These are phyloP conservation scores for Solanum pinnatisectum DNA, from an alignment of 257 asterid species.

Conservation along the genomic window DNA sequence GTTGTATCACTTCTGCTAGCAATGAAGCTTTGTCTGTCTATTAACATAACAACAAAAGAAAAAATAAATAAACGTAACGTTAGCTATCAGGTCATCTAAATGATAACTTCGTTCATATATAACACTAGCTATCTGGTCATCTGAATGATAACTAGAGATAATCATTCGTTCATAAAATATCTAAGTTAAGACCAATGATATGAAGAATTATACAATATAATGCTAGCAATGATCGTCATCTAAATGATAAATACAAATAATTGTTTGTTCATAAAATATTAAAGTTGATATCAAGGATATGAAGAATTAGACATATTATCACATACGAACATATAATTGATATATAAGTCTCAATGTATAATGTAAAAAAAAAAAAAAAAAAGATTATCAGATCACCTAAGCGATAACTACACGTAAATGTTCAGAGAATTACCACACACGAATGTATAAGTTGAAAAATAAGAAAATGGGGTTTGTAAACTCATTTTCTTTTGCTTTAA, in stretches of 20 bases:
- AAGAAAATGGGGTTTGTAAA: not conserved
- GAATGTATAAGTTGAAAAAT: too few species aligned
- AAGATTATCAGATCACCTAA: not conserved
- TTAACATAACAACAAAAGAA: not conserved
- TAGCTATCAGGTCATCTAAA: not conserved
- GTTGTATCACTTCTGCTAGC: slow-evolving; percentile 86
- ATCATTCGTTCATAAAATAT: not conserved
- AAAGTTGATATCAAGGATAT: not conserved
- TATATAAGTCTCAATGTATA: too few species aligned
- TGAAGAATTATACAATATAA: not conserved
- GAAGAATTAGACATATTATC: too few species aligned
- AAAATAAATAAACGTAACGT: not conserved
- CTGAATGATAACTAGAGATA: not conserved
- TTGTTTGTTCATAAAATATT: not conserved
- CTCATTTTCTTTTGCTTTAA: not conserved
- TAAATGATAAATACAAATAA: not conserved
- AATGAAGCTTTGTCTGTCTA: slow-evolving; percentile 90
- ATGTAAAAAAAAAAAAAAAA: not conserved
- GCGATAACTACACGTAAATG: not conserved
- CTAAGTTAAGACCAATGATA: not conserved
- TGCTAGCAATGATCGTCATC: not conserved
- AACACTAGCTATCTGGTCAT: not conserved
- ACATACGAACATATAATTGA: not conserved
- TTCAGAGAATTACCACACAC: not conserved
- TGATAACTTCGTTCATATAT: not conserved